Conservation (phyloP, 2,329 filamentous ascomycete genomes). For the Epichloe glyceriae region DNA sequence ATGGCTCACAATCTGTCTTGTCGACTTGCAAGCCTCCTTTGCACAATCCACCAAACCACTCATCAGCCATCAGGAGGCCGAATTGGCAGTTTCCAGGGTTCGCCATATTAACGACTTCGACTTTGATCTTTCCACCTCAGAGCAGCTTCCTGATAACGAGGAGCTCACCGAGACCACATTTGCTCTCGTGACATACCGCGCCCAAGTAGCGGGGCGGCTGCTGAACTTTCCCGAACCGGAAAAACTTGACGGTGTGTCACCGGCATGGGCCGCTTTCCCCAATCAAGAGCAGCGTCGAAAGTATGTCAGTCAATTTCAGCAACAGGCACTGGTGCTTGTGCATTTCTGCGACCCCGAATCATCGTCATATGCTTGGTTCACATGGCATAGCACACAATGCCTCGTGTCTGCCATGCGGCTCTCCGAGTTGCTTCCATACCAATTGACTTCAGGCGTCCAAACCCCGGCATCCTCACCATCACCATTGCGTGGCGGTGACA, state of each 20-base stretch:
- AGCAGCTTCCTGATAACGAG: slow-evolving; percentile 3
- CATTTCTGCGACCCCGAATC: slow-evolving; percentile 8
- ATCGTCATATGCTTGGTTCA: slow-evolving; percentile 8
- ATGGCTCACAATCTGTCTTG: slow-evolving; percentile 7
- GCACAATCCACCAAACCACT: slow-evolving; percentile 5
- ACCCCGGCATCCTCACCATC: neutral
- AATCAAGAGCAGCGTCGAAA: neutral
- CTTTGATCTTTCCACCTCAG: slow-evolving; percentile 2
- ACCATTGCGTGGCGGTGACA: neutral
- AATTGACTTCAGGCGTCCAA: neutral
- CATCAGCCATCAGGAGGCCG: slow-evolving; percentile 3
- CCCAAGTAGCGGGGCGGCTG: slow-evolving; percentile 3
- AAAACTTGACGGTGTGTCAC: neutral
- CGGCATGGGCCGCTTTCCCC: neutral
- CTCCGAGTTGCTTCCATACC: slow-evolving; percentile 1
- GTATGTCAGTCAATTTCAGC: slow-evolving; percentile 4
- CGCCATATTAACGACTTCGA: slow-evolving; percentile 8
- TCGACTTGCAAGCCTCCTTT: slow-evolving; percentile 7
- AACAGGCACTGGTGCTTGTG: slow-evolving; percentile 2
- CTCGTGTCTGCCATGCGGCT: slow-evolving; percentile 6
- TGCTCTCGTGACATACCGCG: slow-evolving; percentile 5
- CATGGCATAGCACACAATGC: slow-evolving; percentile 8
- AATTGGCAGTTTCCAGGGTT: neutral
- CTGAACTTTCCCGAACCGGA: neutral
- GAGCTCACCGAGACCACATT: slow-evolving; percentile 8